Evolutionary conservation across 1,139 yeast genomes (phyloP).

Genomic region (Nakaseomyces nivariensis): DNA sequence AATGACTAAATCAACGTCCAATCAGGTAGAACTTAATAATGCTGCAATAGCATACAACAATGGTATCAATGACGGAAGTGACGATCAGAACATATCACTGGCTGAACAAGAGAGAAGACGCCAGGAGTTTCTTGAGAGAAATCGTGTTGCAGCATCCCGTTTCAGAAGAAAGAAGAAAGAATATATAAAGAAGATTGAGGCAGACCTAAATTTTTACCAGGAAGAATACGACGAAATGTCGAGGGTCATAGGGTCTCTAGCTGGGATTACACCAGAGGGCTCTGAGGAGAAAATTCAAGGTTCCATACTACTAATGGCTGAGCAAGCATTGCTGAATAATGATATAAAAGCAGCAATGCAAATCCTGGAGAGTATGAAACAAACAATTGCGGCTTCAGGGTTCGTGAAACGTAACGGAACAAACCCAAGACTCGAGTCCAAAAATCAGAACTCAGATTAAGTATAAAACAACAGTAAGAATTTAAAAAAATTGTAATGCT

Average conservation of each 20-base stretch:
- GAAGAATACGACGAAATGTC: constrained; percentile 62
- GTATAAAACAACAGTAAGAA: not conserved
- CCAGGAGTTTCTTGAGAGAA: constrained; percentile 75
- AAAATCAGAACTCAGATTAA: not conserved
- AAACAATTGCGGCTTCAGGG: constrained; percentile 14
- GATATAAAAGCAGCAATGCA: constrained; percentile 18
- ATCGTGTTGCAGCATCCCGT: constrained; percentile 89
- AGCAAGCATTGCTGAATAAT: constrained; percentile 17
- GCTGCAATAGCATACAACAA: constrained; percentile 2
- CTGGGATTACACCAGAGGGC: constrained; percentile 11
- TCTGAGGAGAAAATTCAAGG: constrained; percentile 1
- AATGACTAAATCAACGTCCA: too few species aligned
- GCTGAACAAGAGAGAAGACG: constrained; percentile 56
- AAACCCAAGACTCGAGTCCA: constrained; percentile 10
- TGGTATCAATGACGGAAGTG: constrained; percentile 5
- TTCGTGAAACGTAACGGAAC: constrained; percentile 21
- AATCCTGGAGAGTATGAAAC: constrained; percentile 18
- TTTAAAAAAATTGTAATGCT: not conserved
- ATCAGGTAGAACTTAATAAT: not conserved
- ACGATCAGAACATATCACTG: constrained; percentile 6
- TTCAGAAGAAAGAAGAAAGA: constrained; percentile 94
- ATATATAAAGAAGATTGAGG: constrained; percentile 74
- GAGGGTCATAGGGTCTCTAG: constrained; percentile 13
- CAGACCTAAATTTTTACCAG: constrained; percentile 58
- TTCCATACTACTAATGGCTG: constrained; percentile 12